Conservation (phyloP, 1,284 basidiomycete genomes). For the Marasmius fiardii region DNA sequence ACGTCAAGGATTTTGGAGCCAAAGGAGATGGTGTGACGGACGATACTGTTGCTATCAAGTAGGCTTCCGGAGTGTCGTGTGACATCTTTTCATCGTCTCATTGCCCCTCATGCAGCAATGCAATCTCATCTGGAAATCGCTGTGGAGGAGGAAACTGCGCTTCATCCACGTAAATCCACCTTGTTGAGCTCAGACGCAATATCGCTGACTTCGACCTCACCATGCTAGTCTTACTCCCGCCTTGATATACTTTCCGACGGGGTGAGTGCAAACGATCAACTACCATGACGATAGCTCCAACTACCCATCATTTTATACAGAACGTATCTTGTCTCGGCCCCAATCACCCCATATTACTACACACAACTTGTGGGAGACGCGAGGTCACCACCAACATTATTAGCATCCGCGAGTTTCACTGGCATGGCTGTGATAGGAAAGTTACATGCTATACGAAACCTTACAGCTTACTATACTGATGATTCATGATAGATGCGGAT, state of each 20-base stretch:
- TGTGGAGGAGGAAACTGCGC: conserved; percentile 41
- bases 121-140: conserved; percentile 44
- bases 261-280: conserved; percentile 1
- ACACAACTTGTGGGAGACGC: conserved; percentile 51
- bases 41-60: conserved; percentile 41
- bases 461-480: neutral
- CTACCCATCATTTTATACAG: conserved; percentile 22
- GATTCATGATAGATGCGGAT: conserved; percentile 35
- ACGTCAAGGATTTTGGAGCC: conserved; percentile 59
- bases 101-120: conserved; percentile 27
- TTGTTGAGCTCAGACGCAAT: no score
- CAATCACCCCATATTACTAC: conserved; percentile 51
- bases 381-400: conserved; percentile 42
- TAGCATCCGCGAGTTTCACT: conserved; percentile 42
- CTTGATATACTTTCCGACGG: conserved; percentile 38
- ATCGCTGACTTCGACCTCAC: no score
- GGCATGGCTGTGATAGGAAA: conserved; percentile 53
- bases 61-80: conserved; percentile 1
- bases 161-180: conserved; percentile 39
- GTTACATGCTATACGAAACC: conserved; percentile 8
- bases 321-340: conserved; percentile 44
- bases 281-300: neutral
- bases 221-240: conserved; percentile 25
- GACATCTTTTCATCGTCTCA: no score
- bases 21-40: conserved; percentile 51